These are phyloP conservation scores for Cystoisospora suis DNA, from an alignment of 169 alveolate genomes.

Conservation along the genomic window DNA sequence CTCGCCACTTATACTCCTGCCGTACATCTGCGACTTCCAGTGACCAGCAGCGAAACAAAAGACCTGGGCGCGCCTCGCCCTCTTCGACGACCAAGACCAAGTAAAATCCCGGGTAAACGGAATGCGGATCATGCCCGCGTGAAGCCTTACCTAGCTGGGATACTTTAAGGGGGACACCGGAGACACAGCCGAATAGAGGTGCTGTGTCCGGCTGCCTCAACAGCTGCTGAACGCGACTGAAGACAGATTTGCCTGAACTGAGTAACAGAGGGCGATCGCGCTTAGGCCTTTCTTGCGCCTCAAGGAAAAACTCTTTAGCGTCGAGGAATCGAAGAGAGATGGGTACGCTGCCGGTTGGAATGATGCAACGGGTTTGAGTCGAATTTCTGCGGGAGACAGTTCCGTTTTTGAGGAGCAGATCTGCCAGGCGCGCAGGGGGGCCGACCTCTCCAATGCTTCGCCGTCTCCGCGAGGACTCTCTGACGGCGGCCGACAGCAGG, in stretches of 20 bases:
- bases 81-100: no score
- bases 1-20: no score
- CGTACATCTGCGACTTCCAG: no score
- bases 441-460: not conserved
- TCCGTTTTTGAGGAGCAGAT: not conserved
- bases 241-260: not conserved
- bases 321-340: constrained; percentile 8
- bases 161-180: not conserved
- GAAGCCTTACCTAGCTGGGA: not conserved
- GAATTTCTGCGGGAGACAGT: not conserved
- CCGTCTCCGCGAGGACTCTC: not conserved
- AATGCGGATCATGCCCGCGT: no score
- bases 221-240: not conserved
- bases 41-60: no score
- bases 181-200: not conserved
- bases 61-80: no score
- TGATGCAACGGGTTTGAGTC: not conserved
- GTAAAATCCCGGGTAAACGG: no score
- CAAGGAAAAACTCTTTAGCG: not conserved
- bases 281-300: no score
- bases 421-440: not conserved
- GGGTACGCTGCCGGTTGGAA: constrained; percentile 1
- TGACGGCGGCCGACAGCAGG: no score
- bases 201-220: not conserved
- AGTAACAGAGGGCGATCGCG: constrained; percentile 2